These are phyloP conservation scores for Carallia pectinifolia DNA, from an alignment of 345 rosid genomes.

Conservation along the genomic window DNA sequence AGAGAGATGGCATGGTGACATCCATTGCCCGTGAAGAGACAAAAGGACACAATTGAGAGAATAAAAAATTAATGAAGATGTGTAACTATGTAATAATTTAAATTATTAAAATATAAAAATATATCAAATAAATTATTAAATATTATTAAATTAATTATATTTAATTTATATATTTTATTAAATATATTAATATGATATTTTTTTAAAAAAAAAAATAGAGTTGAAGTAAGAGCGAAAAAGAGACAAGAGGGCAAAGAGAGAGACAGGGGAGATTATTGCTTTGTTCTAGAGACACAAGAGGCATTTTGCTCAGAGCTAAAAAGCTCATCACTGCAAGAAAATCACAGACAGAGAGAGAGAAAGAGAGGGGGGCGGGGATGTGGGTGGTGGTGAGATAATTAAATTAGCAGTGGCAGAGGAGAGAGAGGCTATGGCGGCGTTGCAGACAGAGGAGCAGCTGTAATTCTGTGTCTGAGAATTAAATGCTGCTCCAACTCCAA, in stretches of 20 bases:
- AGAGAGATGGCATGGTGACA: constrained; percentile 16
- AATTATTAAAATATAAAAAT: too few species aligned
- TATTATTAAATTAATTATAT: too few species aligned
- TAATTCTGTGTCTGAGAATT: constrained; percentile 32
- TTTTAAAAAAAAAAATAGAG: not conserved
- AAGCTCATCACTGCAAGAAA: constrained; percentile 19
- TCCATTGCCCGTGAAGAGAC: constrained; percentile 17
- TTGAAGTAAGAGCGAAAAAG: not conserved
- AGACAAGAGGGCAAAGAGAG: constrained; percentile 7
- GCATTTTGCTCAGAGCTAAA: constrained; percentile 22
- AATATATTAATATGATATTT: too few species aligned
- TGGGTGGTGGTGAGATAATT: constrained; percentile 27
- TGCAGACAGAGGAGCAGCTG: constrained; percentile 53
- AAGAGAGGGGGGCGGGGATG: constrained; percentile 18
- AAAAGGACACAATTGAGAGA: constrained; percentile 7
- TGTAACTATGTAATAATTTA: too few species aligned
- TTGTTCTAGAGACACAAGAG: constrained; percentile 25
- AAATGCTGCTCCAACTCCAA: constrained; percentile 1
- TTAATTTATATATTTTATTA: too few species aligned
- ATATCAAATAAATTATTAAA: too few species aligned
- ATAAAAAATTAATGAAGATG: constrained; percentile 10
- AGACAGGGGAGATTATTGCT: constrained; percentile 8
- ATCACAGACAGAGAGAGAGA: constrained; percentile 33
- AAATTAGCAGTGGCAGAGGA: constrained; percentile 42
- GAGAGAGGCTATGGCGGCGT: constrained; percentile 67